Percentiles rank a stretch among this genome's conserved stretches.
These are phyloP conservation scores for Eucalyptus erythrocorys DNA, from an alignment of 345 rosid species.

Conservation along the genomic window DNA sequence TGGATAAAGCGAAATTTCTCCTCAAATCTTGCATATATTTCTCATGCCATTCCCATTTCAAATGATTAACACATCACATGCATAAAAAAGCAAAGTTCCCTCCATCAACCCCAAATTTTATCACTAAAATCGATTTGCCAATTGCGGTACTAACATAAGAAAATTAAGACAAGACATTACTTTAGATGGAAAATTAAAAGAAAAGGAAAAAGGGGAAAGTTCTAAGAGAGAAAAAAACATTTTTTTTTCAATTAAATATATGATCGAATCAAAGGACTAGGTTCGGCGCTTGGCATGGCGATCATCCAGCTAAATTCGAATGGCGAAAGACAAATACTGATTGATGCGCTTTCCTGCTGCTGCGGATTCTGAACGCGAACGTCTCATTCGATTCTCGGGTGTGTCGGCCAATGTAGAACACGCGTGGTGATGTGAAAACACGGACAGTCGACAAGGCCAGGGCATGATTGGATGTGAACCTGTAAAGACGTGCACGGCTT, in stretches of 20 bases:
- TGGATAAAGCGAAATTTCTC: background rate
- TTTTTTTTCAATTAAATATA: background rate
- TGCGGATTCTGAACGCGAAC: no score
- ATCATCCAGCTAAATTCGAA: no score
- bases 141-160: rapidly evolving
- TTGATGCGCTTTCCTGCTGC: background rate
- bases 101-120: background rate
- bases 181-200: background rate
- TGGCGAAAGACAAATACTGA: no score
- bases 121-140: rapidly evolving
- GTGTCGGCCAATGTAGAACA: background rate
- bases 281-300: background rate
- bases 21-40: background rate
- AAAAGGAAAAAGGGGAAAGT: background rate
- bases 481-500: background rate
- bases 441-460: background rate
- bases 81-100: background rate
- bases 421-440: background rate
- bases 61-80: background rate
- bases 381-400: background rate
- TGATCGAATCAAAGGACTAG: background rate
- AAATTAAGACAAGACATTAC: background rate
- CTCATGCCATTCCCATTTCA: background rate
- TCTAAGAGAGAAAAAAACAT: background rate
- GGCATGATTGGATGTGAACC: background rate